Percentiles rank a stretch among this genome's conserved stretches.
phyloP scores from a whole-genome alignment of 176 grass and related monocot genomes.

The Oryza australiensis region DNA sequence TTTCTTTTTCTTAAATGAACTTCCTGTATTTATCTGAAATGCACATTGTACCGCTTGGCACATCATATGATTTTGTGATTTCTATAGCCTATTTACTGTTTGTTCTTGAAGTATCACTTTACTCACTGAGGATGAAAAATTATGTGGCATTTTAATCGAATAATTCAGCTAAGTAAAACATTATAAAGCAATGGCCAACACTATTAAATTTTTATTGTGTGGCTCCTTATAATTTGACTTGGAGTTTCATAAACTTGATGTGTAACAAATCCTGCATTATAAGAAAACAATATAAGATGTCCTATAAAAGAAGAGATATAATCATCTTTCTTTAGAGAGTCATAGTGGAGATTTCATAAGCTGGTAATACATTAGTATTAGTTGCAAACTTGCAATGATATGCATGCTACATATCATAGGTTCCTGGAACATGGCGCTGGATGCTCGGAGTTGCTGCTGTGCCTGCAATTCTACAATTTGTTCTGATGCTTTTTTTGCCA shows the following conservation, averaged over 20 bases:
- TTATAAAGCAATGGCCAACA: neutral
- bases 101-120: conserved; percentile 8
- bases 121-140: neutral
- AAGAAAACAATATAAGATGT: neutral
- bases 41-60: conserved; percentile 3
- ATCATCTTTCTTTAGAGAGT: conserved; percentile 16
- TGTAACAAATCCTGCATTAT: conserved; percentile 16
- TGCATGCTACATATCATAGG: conserved; percentile 50
- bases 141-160: neutral
- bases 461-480: conserved; percentile 85
- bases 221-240: conserved; percentile 12
- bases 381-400: conserved; percentile 17
- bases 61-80: neutral
- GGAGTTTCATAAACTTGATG: neutral
- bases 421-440: conserved; percentile 97
- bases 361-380: conserved; percentile 10
- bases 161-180: neutral
- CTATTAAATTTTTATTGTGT: neutral
- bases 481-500: conserved; percentile 84
- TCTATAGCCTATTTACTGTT: neutral
- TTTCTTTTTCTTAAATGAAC: neutral
- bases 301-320: neutral
- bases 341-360: neutral
- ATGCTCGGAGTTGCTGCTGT: conserved; percentile 94
- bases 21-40: conserved; percentile 18